Base-by-base conservation (phyloP, 139 green algal genomes). In the Helicosporidium sp. region DNA sequence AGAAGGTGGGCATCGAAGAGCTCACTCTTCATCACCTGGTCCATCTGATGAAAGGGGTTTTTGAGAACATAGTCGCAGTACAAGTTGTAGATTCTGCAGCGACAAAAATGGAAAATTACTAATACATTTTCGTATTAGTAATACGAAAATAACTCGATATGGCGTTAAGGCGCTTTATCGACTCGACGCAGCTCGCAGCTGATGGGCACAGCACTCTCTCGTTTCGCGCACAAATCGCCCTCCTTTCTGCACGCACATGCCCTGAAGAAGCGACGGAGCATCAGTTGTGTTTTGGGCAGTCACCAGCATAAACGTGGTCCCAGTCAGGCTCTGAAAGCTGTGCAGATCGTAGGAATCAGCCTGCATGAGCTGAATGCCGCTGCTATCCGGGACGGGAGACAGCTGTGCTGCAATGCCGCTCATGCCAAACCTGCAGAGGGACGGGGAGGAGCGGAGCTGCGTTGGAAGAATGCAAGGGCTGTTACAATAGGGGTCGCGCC, bases 261-360 rank as follows among this genome's bases (percentile, higher is more conserved):
- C n/a, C n/a, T n/a, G n/a, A 33, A 92, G 51, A 19, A 87, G 55
- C 5, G 68, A 56, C 12, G 70, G 62, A 6, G 81, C 66, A 20
- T 80, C 73, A 13, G 65, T 68, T 20, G 74, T 74, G 6, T 69
- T 60, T 3, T 77, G 79, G 43, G 85, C 72, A 7, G 76, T 75
- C 8, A 92, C 47, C 46, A 84, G 35, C 42, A 89, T 61, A 42
- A 93, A 86, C 45, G 86, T 93, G 23, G 73, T 87, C 10, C 75
- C 87, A 6, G 85, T 93, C 12, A 78, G 57, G 0, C 71, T 83
- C 34, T 84, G 66, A 22, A 54, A 54, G 25, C 79, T 92, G 62
- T 95, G 84, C 45, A 96, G 55, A 59, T 94, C 78, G 59, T 94
- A 96, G 4, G 60, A 90, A 36, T 93, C 87, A 0, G 82, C 75